Evolutionary conservation across 2,329 filamentous ascomycete genomes (phyloP), one percentile per base, ranked within the genome.

Genomic region (Rosellinia necatrix): DNA sequence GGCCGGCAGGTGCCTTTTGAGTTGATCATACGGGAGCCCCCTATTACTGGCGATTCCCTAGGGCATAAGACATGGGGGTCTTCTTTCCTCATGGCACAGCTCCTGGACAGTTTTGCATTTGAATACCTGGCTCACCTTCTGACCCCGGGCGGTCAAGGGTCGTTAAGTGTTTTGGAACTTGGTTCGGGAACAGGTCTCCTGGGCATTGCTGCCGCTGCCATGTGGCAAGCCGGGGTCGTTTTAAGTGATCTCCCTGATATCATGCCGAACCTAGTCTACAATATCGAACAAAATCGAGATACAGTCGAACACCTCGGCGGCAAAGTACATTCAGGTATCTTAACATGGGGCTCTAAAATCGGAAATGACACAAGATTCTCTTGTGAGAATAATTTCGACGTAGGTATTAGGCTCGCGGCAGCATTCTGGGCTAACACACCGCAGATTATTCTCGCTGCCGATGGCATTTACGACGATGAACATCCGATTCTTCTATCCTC

Each of bases 31-130:
- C 83, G 91, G 53, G 94, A 99, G 70, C 94, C 94, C 1, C 87
- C 92, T 1, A 78, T 97, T 53, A 96, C 91, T 0, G 89, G 89
- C 6, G 93, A 97, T 72, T 89, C 90, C 56, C 79, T 97, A 15
- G 94, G 94, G 1, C 81, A 96, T 71, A 97, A 99, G 73, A 99
- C 94, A 0, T 97, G 94, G 94, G 91, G 90, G 0, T 93, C 92
- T 0, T 93, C 92, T 0, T 96, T 92, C 68, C 81, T 96, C 2
- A 84, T 97, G 4, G 89, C 93, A 0, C 88, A 84, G 63, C 85
- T 89, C 21, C 81, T 97, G 22, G 76, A 77, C 17, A 68, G 68
- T 10, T 75, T 86, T 34, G 73, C 68, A 6, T 72, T 70, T 38
- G 76, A 72, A 12, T 73, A 76, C 0, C 67, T 85, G 19, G 76